Base-by-base conservation (phyloP, 495 filamentous ascomycete species). In the Friedmanniomyces endolithicus region DNA sequence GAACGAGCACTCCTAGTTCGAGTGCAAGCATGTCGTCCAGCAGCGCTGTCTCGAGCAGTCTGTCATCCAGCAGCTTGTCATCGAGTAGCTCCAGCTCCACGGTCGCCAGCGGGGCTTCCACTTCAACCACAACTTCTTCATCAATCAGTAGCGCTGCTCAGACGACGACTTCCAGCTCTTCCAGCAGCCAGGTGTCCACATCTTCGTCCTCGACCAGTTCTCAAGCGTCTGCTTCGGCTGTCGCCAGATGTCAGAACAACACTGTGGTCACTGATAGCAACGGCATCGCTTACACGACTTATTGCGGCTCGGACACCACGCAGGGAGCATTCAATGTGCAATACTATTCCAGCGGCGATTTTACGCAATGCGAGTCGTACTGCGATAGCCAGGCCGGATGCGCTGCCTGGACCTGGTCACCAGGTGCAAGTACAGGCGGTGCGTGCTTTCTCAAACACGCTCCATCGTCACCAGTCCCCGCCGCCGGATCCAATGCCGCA, bases 231-330 rank as follows among this genome's bases (percentile, higher is more conserved):
- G 49, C 49, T 22, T 47, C 44, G 44, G 17, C 44, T 16, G 23
- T 8, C 2, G 25, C 37, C 7, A 23, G 14, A 6, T 43, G 35
- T 12, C 14, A 14, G n/a, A 48, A 47, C 19, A 24, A 55, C 41
- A 33, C 23, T 11, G 4, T 24, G 4, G 40, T 55, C 24, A 27
- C 43, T 8, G 52, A 55, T 34, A 6, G 19, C 29, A 47, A 48
- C 16, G 52, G 52, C 20, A 25, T 14, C 6, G 16, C 25, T 1
- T 48, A 55, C 27, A 48, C 25, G 16, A 14, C 46, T 14, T 34
- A 46, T 23, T 55, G 52, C 37, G 52, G 52, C 11, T 47, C 17
- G 6, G 52, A 55, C 31, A 55, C 52, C 12, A 55, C 52, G 4
- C 14, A 24, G 8, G 52, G 52, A 17, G n/a, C n/a, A 20, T 55